Evolutionary conservation across 2,329 filamentous ascomycete species (phyloP), one percentile per base, ranked within the genome.

Genomic region (Colletotrichum lentis): DNA sequence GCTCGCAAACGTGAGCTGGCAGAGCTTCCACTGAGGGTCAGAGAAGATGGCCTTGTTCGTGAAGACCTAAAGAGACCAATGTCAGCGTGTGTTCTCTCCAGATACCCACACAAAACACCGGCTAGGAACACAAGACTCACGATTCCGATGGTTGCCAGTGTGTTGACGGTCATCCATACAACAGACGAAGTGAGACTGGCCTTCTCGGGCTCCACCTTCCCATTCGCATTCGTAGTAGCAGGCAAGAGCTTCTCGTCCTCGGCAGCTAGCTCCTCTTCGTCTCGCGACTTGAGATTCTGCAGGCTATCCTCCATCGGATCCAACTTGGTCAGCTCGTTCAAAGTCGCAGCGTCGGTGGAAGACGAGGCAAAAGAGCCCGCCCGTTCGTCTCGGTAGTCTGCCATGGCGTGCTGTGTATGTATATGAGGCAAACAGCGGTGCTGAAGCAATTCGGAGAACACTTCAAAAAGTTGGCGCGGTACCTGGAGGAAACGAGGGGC

Each of bases 21-120:
- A 85, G 37, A 87, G 81, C 74, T 87, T 87, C 73, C 90, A 82
- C 16, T 83, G 84, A 18, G 85, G 84, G 69, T 90, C 85, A 27
- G 85, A 85, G 79, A 91, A 91, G 76, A 91, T 90, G 70, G 84
- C 85, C 77, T 91, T 91, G 80, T 91, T 91, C 49, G 87, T 88
- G 75, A 91, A 91, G 73, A 91, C 87, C 87, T 89, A 47, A 5
- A 2, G 20, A 63, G 49, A 44, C 35, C 53, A 58, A 35, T 64
- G 61, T 71, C 61, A 73, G 67, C 31, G 7, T 35, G 31, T 35
- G 31, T 35, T 35, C 31, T 62, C 39, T 55, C 14, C 10, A 37
- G 7, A 41, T 37, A 18, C 20, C 20, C 24, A 18, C n/a, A 10
- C 18, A 35, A 50, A n/a, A 37, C 41, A n/a, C 16, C 18, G 22